These are phyloP conservation scores for Salvia sclarea DNA, from an alignment of 305 asterid species.

Conservation along the genomic window DNA sequence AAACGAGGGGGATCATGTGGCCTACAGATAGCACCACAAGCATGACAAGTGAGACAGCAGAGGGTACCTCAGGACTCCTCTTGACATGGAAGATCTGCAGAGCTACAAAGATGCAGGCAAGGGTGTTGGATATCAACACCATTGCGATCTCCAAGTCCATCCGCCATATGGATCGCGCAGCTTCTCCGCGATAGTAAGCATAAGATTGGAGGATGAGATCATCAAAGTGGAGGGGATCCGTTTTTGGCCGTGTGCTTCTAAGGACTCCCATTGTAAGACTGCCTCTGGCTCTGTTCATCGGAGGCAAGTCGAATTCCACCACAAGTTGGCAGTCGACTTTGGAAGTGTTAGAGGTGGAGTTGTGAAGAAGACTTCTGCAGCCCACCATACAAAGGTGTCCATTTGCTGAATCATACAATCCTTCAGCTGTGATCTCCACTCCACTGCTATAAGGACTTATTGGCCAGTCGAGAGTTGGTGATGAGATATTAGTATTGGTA, in stretches of 20 bases:
- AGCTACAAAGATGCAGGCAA: conserved; percentile 47
- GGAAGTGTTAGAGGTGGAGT: neutral
- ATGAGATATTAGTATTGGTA: neutral
- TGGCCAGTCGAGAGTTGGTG: conserved; percentile 3
- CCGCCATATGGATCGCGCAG: conserved; percentile 50
- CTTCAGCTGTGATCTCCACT: conserved; percentile 60
- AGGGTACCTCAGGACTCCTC: conserved; percentile 43
- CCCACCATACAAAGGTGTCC: conserved; percentile 78
- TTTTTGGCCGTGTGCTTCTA: conserved; percentile 45
- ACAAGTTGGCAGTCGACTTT: conserved; percentile 63
- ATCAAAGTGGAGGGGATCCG: conserved; percentile 51
- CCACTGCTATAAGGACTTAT: neutral
- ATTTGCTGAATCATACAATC: conserved; percentile 46
- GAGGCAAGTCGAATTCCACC: conserved; percentile 45
- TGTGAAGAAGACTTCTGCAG: conserved; percentile 45
- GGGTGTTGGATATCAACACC: conserved; percentile 59
- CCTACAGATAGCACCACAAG: conserved; percentile 54
- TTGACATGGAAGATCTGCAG: conserved; percentile 53
- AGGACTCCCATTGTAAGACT: conserved; percentile 46
- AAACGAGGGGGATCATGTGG: conserved; percentile 57
- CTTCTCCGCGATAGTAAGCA: conserved; percentile 26
- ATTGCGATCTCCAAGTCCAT: conserved; percentile 66
- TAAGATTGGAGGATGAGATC: conserved; percentile 36
- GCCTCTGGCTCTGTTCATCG: conserved; percentile 30
- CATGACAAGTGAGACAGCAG: conserved; percentile 52